Percentiles rank a stretch among this genome's conserved stretches.
Conservation (phyloP, 306 rosid species). For the Sindora glabra region DNA sequence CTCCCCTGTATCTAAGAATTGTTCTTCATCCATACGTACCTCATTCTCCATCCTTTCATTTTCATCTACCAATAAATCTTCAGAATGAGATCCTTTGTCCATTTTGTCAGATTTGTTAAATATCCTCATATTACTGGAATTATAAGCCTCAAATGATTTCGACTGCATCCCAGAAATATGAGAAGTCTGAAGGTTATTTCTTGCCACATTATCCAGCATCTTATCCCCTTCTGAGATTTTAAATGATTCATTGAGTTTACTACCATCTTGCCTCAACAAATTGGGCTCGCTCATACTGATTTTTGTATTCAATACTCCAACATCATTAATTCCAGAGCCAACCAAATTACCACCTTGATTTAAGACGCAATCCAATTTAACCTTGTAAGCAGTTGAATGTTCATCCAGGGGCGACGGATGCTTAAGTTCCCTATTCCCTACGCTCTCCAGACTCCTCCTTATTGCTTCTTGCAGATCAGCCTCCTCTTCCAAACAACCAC, state of each 20-base stretch:
- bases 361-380: conserved; percentile 10
- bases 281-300: background rate
- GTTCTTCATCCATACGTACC: conserved; percentile 26
- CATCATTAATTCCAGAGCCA: conserved; percentile 13
- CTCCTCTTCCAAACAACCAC: conserved; percentile 69
- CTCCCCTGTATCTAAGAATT: conserved; percentile 21
- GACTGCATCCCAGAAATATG: conserved; percentile 24
- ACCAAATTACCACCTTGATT: background rate
- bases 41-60: conserved; percentile 27
- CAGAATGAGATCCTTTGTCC: conserved; percentile 15
- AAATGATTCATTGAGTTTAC: conserved; percentile 18
- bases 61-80: conserved; percentile 27
- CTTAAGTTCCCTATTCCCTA: conserved; percentile 19
- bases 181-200: conserved; percentile 15
- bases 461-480: conserved; percentile 81
- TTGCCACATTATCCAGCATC: conserved; percentile 20
- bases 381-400: conserved; percentile 14
- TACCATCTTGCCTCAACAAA: conserved; percentile 20
- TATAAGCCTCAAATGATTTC: conserved; percentile 15
- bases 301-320: conserved; percentile 13
- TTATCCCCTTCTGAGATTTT: conserved; percentile 26
- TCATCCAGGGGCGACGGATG: conserved; percentile 12
- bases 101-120: conserved; percentile 8
- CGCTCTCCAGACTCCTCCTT: conserved; percentile 70
- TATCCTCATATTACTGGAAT: background rate